These are phyloP conservation scores for Talaromyces adpressus DNA, from an alignment of 495 filamentous ascomycete species.

Conservation along the genomic window DNA sequence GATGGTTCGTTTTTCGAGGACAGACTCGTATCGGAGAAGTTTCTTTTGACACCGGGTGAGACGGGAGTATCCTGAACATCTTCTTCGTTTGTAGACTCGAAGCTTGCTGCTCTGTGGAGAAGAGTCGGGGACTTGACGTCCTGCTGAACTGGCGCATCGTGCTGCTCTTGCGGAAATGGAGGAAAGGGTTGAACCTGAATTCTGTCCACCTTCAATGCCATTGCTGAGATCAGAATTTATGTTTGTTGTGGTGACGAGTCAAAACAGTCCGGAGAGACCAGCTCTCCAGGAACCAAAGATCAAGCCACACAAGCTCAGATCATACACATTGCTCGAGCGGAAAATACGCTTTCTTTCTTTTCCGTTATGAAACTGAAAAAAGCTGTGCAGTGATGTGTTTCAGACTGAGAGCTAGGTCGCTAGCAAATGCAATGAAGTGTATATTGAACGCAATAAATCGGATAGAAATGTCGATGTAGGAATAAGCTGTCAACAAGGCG, in stretches of 20 bases:
- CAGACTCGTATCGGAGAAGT: slow-evolving; percentile 36
- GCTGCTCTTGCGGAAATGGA: background rate
- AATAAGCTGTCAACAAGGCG: background rate
- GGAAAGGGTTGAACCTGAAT: background rate
- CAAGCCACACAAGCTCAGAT: slow-evolving; percentile 4
- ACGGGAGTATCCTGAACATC: slow-evolving; percentile 17
- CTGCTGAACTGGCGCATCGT: background rate
- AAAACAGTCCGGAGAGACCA: slow-evolving; percentile 9
- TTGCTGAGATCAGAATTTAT: background rate
- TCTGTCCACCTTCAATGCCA: slow-evolving; percentile 3
- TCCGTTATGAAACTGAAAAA: background rate
- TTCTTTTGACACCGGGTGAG: slow-evolving; percentile 27
- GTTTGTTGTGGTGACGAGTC: background rate
- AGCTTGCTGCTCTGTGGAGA: slow-evolving; percentile 33
- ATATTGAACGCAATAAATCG: background rate
- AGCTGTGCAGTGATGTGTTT: background rate
- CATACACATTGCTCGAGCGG: slow-evolving; percentile 5
- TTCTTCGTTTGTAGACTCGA: slow-evolving; percentile 25
- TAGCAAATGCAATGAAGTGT: background rate
- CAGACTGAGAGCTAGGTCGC: background rate
- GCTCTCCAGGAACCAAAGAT: slow-evolving; percentile 11
- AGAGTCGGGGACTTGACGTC: slow-evolving; percentile 14
- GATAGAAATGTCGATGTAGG: background rate
- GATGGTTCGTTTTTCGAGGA: slow-evolving; percentile 28
- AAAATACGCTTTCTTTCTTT: background rate